Percentiles rank a stretch among this genome's conserved stretches.
Conservation (phyloP, 1,139 yeast genomes). For the Debaryomyces udenii region DNA sequence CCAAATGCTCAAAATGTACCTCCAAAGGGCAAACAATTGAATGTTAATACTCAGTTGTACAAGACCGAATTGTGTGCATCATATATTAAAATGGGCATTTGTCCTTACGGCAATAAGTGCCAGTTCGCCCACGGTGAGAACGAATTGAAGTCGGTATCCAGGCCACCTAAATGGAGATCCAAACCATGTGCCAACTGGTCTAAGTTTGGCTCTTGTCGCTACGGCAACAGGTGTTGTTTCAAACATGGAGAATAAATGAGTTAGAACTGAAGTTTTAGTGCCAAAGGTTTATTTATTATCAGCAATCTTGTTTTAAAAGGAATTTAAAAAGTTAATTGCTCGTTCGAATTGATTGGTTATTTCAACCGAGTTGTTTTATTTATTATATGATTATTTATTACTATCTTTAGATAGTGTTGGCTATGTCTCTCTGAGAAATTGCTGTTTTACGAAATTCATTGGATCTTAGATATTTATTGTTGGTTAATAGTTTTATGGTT, state of each 20-base stretch:
- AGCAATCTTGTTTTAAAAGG: too few relatives aligned
- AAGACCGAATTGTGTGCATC: conserved; percentile 90
- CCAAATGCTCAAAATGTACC: conserved; percentile 2
- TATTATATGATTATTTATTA: conserved; percentile 10
- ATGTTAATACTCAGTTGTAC: conserved; percentile 72
- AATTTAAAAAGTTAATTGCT: not conserved
- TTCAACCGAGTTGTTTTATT: conserved; percentile 7
- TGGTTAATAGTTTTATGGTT: conserved; percentile 6
- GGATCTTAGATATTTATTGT: conserved; percentile 9
- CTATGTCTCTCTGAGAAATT: not conserved
- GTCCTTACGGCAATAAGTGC: conserved; percentile 90
- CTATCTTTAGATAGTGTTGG: not conserved
- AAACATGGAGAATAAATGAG: conserved; percentile 58
- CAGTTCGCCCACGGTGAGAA: conserved; percentile 91
- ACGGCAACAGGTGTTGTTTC: conserved; percentile 91
- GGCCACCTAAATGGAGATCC: conserved; percentile 88
- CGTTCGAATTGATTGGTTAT: conserved; percentile 4
- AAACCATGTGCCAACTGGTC: conserved; percentile 91
- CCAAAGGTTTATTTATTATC: not conserved
- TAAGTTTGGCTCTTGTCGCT: conserved; percentile 79
- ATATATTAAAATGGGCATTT: conserved; percentile 67
- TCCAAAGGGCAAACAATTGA: conserved; percentile 18
- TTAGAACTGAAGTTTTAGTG: too few relatives aligned
- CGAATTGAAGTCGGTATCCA: conserved; percentile 72
- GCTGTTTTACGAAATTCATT: conserved; percentile 3